Conservation (phyloP, 371 early-diverging fungal species). For the Mucor circinelloides region DNA sequence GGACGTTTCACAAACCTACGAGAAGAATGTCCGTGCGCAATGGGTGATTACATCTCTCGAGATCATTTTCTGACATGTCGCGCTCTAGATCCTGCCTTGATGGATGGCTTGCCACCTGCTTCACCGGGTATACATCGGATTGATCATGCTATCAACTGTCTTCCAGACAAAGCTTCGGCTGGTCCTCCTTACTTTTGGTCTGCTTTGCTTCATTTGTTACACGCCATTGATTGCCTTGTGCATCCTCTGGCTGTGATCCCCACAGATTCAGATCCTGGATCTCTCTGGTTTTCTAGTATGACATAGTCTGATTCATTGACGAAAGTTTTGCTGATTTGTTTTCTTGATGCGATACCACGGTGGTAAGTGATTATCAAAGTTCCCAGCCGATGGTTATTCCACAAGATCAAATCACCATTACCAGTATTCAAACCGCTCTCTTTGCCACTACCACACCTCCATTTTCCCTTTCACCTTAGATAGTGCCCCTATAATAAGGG, state of each 20-base stretch:
- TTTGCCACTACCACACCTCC: not conserved
- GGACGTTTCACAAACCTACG: no score
- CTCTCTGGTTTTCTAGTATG: not conserved
- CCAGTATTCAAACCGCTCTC: not conserved
- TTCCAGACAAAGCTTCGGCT: not conserved
- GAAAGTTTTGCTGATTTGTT: not conserved
- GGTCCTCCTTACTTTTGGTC: conserved; percentile 1
- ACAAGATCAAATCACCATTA: not conserved
- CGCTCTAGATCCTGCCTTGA: no score
- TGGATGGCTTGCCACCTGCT: no score
- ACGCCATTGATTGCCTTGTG: not conserved
- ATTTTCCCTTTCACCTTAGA: not conserved
- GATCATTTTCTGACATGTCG: no score
- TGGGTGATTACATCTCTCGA: no score
- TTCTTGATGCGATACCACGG: not conserved
- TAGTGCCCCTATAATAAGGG: not conserved
- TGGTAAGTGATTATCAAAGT: conserved; percentile 6
- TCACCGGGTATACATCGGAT: not conserved
- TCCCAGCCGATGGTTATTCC: not conserved
- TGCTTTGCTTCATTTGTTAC: not conserved
- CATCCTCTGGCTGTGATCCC: not conserved
- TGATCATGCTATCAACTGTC: not conserved
- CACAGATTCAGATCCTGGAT: not conserved
- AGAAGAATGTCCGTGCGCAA: no score
- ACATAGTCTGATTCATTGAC: not conserved